Evolutionary conservation across 306 rosid species (phyloP).

Genomic region (Trichosanthes truncata): DNA sequence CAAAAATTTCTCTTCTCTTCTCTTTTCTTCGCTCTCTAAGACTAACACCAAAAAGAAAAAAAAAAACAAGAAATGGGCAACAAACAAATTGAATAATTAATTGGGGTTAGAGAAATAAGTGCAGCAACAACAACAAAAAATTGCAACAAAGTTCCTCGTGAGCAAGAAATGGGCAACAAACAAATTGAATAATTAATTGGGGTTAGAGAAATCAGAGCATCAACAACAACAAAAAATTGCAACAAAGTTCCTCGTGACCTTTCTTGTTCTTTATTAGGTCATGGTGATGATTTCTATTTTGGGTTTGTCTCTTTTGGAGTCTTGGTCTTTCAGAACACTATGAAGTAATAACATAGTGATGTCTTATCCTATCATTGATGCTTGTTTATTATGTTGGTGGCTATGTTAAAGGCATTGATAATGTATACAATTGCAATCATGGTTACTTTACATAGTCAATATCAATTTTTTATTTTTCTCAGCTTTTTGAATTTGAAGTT

Average conservation of each 20-base stretch:
- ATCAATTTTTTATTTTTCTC: neutral
- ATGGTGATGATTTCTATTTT: neutral
- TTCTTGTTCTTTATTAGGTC: neutral
- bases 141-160: no score
- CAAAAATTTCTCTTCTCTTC: conserved; percentile 9
- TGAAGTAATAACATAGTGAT: neutral
- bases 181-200: no score
- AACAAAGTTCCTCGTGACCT: no score
- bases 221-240: no score
- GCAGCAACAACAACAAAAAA: no score
- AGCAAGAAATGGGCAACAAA: no score
- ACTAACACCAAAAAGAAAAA: neutral
- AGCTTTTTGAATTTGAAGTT: neutral
- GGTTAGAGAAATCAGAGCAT: no score
- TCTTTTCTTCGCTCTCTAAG: no score
- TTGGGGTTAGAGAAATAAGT: no score
- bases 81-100: no score
- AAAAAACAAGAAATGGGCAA: neutral
- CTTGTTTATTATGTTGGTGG: neutral
- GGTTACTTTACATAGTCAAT: neutral
- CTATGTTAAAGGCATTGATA: neutral
- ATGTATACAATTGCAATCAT: conserved; percentile 6
- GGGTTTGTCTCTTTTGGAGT: neutral
- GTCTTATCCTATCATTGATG: neutral
- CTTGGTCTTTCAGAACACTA: neutral